Conservation (phyloP, 768 basidiomycete genomes). For the Astraeus odoratus region DNA sequence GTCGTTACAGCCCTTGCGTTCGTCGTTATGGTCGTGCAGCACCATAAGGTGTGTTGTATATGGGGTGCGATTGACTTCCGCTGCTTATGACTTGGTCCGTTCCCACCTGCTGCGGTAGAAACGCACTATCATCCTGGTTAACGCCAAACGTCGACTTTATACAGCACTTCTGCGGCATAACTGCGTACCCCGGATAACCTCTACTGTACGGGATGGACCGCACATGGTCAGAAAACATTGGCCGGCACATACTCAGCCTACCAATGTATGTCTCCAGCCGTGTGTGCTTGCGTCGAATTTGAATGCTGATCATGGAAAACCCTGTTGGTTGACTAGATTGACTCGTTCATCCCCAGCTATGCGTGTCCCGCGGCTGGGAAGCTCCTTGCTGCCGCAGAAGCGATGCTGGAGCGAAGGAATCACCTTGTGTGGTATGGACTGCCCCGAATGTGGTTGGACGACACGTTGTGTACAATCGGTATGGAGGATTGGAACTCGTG, state of each 20-base stretch:
- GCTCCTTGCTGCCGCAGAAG: constrained; percentile 36
- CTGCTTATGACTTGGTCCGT: no score
- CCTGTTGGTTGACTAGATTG: constrained; percentile 33
- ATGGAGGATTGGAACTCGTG: constrained; percentile 38
- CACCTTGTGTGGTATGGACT: constrained; percentile 32
- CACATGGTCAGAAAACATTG: constrained; percentile 24
- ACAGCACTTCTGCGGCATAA: neutral
- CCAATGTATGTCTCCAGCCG: constrained; percentile 30
- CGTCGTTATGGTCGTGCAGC: constrained; percentile 37
- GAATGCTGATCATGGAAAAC: no score
- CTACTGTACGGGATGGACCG: constrained; percentile 42
- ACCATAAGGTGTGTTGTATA: constrained; percentile 38
- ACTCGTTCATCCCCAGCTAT: constrained; percentile 41
- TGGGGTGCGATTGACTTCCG: no score
- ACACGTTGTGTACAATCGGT: constrained; percentile 34
- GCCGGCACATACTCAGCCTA: constrained; percentile 36
- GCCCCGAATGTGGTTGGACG: constrained; percentile 32
- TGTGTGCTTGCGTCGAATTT: no score
- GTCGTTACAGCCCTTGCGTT: constrained; percentile 32
- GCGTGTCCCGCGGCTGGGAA: constrained; percentile 34
- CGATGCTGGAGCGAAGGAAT: constrained; percentile 39
- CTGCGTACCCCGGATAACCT: constrained; percentile 46
- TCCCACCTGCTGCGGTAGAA: neutral
- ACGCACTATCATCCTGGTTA: neutral
- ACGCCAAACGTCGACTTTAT: no score